Evolutionary conservation across 345 rosid species (phyloP), one percentile per base, ranked within the genome.

Genomic region (Populus tremula): DNA sequence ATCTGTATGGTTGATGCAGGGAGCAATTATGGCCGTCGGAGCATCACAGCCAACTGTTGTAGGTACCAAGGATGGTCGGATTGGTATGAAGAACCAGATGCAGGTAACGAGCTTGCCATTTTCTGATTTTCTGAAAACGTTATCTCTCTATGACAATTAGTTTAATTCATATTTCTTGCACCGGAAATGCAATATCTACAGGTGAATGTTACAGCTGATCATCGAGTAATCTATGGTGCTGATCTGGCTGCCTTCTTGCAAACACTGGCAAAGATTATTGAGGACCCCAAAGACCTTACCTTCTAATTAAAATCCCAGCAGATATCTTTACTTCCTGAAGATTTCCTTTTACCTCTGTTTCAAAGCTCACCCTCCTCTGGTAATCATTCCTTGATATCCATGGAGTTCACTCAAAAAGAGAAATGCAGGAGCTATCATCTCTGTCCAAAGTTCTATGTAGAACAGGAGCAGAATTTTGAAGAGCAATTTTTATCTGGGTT

Each of bases 1-100:
- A 50, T 50, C 9, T 20, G 17, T 11, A 23, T 49, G 36, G 67
- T 35, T 49, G 7, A n/a, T 85, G 84, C 87, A 96, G 98, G 98
- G 99, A 78, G 96, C 97, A 71, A 96, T 96, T 66, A 96, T 96
- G 97, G 99, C 99, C 39, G 95, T 96, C 72, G 98, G 99, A 75
- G 90, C 96, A 77, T 93, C 99, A 80, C 89, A 90, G 84, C 95
- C 94, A 36, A 81, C 91, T 11, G 93, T 89, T 72, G 93, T 96
- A 47, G 99, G 87, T 69, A 87, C 88, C 85, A 91, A 90, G 86
- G 97, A 96, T 45, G 93, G 97, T 13, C 88, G 95, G 43, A 90
- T 93, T 73, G 98, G 97, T 80, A 88, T 90, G 91, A 90, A 93
- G 91, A 93, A 78, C 85, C 98, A 92, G 88, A 96, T 96, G 96